Percentiles rank a stretch among this genome's conserved stretches.
Evolutionary conservation across 73 alveolate species (phyloP).

Genomic region (Stentor roeselii): DNA sequence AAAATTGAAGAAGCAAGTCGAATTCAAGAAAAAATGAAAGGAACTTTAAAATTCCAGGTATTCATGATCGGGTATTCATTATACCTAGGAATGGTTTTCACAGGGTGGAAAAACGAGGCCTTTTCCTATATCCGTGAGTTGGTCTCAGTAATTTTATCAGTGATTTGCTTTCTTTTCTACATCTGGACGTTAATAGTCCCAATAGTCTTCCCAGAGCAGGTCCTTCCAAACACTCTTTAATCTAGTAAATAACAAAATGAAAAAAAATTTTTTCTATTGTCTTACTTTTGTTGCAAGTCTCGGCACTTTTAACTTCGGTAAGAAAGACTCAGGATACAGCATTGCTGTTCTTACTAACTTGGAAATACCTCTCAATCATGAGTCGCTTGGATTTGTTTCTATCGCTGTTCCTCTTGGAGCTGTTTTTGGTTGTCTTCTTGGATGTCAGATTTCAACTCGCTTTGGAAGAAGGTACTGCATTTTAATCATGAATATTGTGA

Average conservation of each 20-base stretch:
- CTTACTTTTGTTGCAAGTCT: background rate
- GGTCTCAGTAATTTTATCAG: background rate
- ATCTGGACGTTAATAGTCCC: background rate
- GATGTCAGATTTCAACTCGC: background rate
- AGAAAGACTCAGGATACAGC: background rate
- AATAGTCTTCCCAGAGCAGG: background rate
- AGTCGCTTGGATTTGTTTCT: background rate
- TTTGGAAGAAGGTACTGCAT: conserved; percentile 1
- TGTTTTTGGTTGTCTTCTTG: conserved; percentile 13
- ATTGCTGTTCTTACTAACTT: background rate
- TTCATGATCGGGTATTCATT: background rate
- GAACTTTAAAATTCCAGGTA: background rate
- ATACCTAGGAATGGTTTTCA: background rate
- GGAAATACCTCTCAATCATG: background rate
- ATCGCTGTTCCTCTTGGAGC: conserved; percentile 10
- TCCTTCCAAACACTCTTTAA: no score
- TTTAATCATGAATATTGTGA: background rate
- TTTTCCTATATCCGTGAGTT: background rate
- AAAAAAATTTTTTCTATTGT: background rate
- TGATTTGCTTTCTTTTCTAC: background rate
- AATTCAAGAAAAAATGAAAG: background rate
- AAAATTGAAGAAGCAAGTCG: background rate
- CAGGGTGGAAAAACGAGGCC: background rate
- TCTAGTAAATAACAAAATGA: no score
- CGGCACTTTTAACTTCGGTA: background rate